phyloP scores from a whole-genome alignment of 768 basidiomycete species.

The Leucocoprinus leucothites region DNA sequence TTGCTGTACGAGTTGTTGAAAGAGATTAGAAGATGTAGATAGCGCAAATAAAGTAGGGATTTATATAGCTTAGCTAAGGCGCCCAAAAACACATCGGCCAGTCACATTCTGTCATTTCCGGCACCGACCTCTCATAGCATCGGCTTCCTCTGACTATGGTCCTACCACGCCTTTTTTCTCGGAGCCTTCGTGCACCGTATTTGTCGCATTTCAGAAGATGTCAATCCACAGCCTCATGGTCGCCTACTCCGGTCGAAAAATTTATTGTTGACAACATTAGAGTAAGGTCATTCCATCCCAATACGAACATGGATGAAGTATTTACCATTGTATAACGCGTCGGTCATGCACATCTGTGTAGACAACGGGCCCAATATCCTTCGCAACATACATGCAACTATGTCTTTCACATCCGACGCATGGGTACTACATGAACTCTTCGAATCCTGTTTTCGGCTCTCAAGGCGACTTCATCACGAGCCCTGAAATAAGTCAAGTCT shows the following conservation, averaged over 20 bases:
- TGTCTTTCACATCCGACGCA: conserved; percentile 86
- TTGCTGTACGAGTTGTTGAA: background rate
- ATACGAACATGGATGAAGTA: too few species aligned
- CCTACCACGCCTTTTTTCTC: conserved; percentile 11
- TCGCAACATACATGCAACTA: conserved; percentile 88
- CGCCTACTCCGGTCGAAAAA: conserved; percentile 52
- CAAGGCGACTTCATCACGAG: conserved; percentile 94
- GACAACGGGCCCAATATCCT: conserved; percentile 87
- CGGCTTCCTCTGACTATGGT: conserved; percentile 2
- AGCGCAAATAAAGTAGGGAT: conserved; percentile 6
- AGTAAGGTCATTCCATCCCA: conserved; percentile 36
- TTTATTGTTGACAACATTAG: conserved; percentile 71
- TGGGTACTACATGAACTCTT: conserved; percentile 86
- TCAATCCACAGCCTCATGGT: conserved; percentile 12
- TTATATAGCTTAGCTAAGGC: conserved; percentile 11
- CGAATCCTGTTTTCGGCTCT: conserved; percentile 76
- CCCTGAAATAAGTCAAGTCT: conserved; percentile 94
- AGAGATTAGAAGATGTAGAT: conserved; percentile 4
- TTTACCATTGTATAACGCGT: too few species aligned
- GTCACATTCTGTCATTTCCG: conserved; percentile 23
- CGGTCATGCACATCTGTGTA: too few species aligned
- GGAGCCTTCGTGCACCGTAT: conserved; percentile 1
- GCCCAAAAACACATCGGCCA: background rate
- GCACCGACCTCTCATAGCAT: background rate
- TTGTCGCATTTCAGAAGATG: background rate